These are phyloP conservation scores for Mycena chlorophos DNA, from an alignment of 768 basidiomycete genomes.

Conservation along the genomic window DNA sequence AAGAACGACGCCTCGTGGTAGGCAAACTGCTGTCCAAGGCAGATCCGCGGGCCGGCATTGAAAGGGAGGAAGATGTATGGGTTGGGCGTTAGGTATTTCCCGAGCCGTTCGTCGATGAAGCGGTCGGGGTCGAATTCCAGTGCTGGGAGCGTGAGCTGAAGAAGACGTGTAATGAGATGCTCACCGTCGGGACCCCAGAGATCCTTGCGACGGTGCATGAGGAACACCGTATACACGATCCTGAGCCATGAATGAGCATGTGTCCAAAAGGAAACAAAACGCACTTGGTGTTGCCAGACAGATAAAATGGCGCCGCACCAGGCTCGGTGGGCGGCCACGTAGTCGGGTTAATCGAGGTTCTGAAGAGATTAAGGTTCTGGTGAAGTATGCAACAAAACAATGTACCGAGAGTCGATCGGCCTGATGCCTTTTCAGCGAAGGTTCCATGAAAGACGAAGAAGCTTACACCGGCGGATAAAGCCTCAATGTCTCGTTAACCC, in stretches of 20 bases:
- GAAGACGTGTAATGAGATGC: neutral
- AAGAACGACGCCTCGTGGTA: slow-evolving; percentile 33
- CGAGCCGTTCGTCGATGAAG: slow-evolving; percentile 42
- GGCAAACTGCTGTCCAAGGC: slow-evolving; percentile 38
- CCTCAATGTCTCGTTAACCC: slow-evolving; percentile 29
- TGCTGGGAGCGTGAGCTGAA: slow-evolving; percentile 24
- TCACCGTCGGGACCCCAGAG: slow-evolving; percentile 49
- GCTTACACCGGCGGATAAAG: slow-evolving; percentile 23
- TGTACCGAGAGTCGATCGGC: slow-evolving; percentile 10
- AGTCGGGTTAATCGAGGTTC: slow-evolving; percentile 14
- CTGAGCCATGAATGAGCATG: neutral
- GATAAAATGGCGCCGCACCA: slow-evolving; percentile 27
- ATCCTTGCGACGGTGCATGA: slow-evolving; percentile 43
- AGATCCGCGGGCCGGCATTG: slow-evolving; percentile 42
- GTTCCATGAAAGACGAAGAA: neutral
- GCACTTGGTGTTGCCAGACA: slow-evolving; percentile 31
- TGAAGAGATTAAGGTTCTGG: neutral
- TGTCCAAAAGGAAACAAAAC: neutral
- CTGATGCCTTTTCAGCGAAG: neutral
- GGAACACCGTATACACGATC: slow-evolving; percentile 33
- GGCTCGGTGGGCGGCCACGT: slow-evolving; percentile 14
- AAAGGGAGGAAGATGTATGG: slow-evolving; percentile 50
- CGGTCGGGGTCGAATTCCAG: slow-evolving; percentile 46
- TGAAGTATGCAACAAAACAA: neutral
- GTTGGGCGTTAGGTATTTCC: slow-evolving; percentile 42